phyloP scores from a whole-genome alignment of 2,329 filamentous ascomycete genomes.

The Exophiala oligosperma region DNA sequence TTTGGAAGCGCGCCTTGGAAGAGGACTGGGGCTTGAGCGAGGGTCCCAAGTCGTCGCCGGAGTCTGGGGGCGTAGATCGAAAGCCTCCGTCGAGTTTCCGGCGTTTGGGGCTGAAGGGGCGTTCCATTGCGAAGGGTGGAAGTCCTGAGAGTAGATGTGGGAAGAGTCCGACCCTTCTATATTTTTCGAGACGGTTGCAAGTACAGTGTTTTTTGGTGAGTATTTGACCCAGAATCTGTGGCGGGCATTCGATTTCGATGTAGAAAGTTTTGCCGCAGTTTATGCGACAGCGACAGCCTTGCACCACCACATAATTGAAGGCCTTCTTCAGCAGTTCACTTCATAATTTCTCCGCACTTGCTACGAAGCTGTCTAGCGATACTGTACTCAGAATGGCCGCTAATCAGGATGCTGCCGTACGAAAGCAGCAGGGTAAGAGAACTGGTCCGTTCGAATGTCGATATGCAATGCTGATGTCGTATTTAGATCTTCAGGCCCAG shows the following conservation, averaged over 20 bases:
- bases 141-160: background rate
- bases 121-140: slow-evolving; percentile 34
- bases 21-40: slow-evolving; percentile 42
- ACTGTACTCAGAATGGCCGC: slow-evolving; percentile 23
- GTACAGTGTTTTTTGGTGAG: background rate
- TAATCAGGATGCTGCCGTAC: slow-evolving; percentile 22
- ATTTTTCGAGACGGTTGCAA: background rate
- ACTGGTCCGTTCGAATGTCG: background rate
- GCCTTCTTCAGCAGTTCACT: background rate
- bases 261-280: slow-evolving; percentile 24
- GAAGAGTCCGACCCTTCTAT: background rate
- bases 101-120: slow-evolving; percentile 60
- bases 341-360: no score
- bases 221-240: no score
- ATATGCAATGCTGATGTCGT: slow-evolving; percentile 3
- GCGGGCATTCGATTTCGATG: background rate
- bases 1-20: slow-evolving; percentile 40
- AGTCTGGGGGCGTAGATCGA: slow-evolving; percentile 52
- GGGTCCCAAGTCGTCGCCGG: slow-evolving; percentile 33
- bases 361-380: no score
- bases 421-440: slow-evolving; percentile 49
- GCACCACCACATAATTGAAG: background rate
- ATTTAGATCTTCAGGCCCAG: slow-evolving; percentile 49
- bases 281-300: slow-evolving; percentile 17
- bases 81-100: slow-evolving; percentile 66